Base-by-base conservation (phyloP, 208 protist species). In the Trypanosoma boissoni region DNA sequence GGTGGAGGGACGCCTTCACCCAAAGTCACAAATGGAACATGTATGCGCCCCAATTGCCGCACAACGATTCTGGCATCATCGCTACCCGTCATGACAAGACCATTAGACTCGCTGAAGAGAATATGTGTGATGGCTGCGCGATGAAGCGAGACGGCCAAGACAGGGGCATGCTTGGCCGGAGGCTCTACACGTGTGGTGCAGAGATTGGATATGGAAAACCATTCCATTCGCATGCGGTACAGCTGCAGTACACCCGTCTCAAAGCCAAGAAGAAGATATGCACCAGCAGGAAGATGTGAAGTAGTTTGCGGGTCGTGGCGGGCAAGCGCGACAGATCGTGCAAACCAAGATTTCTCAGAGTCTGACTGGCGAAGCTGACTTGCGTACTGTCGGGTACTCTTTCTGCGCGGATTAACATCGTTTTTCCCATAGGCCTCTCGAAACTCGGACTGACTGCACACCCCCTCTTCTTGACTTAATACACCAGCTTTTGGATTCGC, bases 201-300 rank as follows among this genome's bases (percentile, higher is more conserved):
- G 34, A 78, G 39, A 36, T 79, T 71, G 10, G 52, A 64, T 10
- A 85, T 59, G 5, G 71, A 58, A 50, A 95, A 95, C 81, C 85
- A 92, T 32, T 68, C 58, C 20, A 48, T n/a, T 32, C 62, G 73
- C 31, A 95, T 63, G 44, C 53, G 59, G 53, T 86, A 95, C 27
- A 76, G 56, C 68, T 92, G 85, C 42, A 95, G 23, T 1, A 84
- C 65, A 21, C 85, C 85, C 18, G 82, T 79, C 23, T 84, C 79
- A 51, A 90, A 95, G 29, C 89, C 89, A 27, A 91, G 44, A 5
- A 92, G 37, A 4, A 92, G 59, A 55, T 83, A 83, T 6, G 62
- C 68, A 16, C 72, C 75, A 36, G 7, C 45, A 7, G 58, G 54
- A 23, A 82, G 31, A 24, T 51, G 24, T 39, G 41, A 60, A 29